phyloP scores from a whole-genome alignment of 768 basidiomycete species.

The Hericium erinaceus region DNA sequence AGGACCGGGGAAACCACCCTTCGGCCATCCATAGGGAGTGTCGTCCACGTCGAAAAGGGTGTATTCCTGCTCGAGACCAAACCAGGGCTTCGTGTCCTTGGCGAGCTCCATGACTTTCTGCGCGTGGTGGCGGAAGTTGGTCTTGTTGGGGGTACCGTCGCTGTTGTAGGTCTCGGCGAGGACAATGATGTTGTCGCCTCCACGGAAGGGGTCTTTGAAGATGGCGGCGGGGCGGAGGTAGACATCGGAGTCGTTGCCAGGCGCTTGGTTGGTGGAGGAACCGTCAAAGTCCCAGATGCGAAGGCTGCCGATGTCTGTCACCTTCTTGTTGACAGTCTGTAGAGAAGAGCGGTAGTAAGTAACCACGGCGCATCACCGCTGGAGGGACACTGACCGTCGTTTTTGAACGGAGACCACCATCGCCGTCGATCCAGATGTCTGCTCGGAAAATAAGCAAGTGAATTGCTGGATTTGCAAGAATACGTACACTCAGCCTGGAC shows the following conservation, averaged over 20 bases:
- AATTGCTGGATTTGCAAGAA: slow-evolving; percentile 5
- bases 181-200: slow-evolving; percentile 95
- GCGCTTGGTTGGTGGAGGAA: slow-evolving; percentile 95
- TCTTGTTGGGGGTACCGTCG: slow-evolving; percentile 95
- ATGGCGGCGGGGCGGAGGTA: slow-evolving; percentile 95
- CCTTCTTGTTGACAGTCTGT: slow-evolving; percentile 80
- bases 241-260: slow-evolving; percentile 92
- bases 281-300: slow-evolving; percentile 99
- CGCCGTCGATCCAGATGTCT: slow-evolving; percentile 99
- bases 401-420: slow-evolving; percentile 91
- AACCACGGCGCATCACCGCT: background rate
- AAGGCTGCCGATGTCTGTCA: slow-evolving; percentile 82
- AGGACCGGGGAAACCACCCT: slow-evolving; percentile 98
- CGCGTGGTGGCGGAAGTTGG: slow-evolving; percentile 90
- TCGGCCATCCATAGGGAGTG: slow-evolving; percentile 91
- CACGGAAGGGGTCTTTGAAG: slow-evolving; percentile 99
- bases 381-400: slow-evolving; percentile 58
- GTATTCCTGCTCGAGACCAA: slow-evolving; percentile 98
- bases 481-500: slow-evolving; percentile 89
- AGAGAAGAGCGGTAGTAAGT: slow-evolving; percentile 4
- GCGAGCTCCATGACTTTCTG: slow-evolving; percentile 94
- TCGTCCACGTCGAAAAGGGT: slow-evolving; percentile 93
- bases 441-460: slow-evolving; percentile 17
- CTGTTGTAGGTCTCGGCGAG: slow-evolving; percentile 98
- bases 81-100: slow-evolving; percentile 81